Evolutionary conservation across 306 rosid species (phyloP).

Genomic region (Inga laurina): DNA sequence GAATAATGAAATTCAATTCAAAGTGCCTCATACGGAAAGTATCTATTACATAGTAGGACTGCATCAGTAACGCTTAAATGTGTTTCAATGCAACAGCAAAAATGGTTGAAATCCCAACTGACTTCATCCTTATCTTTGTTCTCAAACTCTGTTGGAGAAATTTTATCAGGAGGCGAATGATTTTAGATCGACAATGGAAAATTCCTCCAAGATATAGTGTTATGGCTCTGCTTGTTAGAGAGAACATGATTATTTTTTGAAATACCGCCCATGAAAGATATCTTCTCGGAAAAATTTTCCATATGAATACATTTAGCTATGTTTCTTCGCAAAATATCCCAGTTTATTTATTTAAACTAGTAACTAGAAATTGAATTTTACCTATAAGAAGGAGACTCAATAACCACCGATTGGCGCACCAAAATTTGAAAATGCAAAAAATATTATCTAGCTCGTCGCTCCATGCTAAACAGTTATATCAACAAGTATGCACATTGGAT

Average conservation of each 20-base stretch:
- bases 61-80: background rate
- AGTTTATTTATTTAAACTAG: background rate
- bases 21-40: background rate
- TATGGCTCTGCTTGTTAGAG: background rate
- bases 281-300: background rate
- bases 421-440: background rate
- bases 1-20: conserved; percentile 1
- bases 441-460: background rate
- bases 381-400: background rate
- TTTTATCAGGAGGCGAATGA: background rate
- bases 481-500: background rate
- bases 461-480: background rate
- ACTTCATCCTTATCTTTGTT: background rate
- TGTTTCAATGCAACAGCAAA: background rate
- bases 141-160: background rate
- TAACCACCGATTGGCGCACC: background rate
- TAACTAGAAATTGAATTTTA: background rate
- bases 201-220: background rate
- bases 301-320: background rate
- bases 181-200: background rate
- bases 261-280: background rate
- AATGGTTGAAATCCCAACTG: background rate
- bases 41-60: background rate
- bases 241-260: background rate
- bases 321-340: background rate